Evolutionary conservation across 148 eudicot species (phyloP), one percentile per base, ranked within the genome.

Genomic region (Polygonum maritimum): DNA sequence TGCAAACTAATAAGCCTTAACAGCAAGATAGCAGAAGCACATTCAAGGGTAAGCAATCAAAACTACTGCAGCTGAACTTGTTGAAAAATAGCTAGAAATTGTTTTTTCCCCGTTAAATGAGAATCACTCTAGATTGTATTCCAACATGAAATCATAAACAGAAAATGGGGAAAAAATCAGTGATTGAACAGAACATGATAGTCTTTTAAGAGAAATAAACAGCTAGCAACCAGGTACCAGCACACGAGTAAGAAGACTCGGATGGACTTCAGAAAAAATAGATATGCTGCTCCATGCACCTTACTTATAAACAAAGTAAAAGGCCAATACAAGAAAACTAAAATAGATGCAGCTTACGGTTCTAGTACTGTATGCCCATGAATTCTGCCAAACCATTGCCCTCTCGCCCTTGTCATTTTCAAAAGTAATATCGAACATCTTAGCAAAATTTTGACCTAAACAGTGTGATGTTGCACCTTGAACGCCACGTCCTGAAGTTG

Each of bases 381-480:
- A 96, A 82, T 96, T 96, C 86, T 96, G 99, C 99, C 99, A 96
- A 36, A 84, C 89, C 90, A 85, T 90, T 51, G 87, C 86, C 89
- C 82, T 96, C 76, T 87, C 97, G 69, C 98, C 93, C 65, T 90
- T 96, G 45, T 96, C 99, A 76, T 91, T 88, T 75, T 96, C 99
- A 76, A 87, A 96, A 62, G 86, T 89, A n/a, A 96, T 92, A 58
- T 96, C 99, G 79, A 96, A 96, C 99, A 96, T 96, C 78, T 96
- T 92, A 13, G 99, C 98, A 81, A 96, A 96, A 83, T 96, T 96
- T 75, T 96, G 99, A 40, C 98, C 99, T 75, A 96, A 78, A 78
- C 99, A 92, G 74, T 96, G 99, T 38, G 99, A 96, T 33, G 99
- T 96, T 75, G 99, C 99, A 76, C 99, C 99, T 89, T 96, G 99